phyloP scores from a whole-genome alignment of 2,329 filamentous ascomycete genomes.

The Trichoderma atroviride region DNA sequence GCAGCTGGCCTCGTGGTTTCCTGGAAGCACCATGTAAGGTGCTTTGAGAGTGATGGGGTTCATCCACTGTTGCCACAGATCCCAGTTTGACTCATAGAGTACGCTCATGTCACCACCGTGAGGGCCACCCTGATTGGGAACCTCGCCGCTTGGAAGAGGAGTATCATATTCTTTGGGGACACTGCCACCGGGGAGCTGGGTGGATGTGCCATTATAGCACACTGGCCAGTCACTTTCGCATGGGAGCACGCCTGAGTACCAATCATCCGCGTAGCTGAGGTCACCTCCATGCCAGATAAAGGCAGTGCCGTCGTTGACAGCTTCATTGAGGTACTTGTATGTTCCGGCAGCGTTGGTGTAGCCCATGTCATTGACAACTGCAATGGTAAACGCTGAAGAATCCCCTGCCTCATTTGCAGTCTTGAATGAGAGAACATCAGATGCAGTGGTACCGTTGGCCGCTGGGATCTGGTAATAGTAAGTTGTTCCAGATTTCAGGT shows the following conservation, averaged over 20 bases:
- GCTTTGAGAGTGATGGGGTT: not conserved
- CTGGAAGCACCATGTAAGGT: constrained; percentile 16
- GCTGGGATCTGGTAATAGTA: constrained; percentile 19
- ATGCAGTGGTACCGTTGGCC: constrained; percentile 16
- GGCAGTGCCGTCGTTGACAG: not conserved
- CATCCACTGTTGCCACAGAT: constrained; percentile 21
- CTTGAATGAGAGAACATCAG: constrained; percentile 8
- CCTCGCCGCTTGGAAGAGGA: constrained; percentile 2
- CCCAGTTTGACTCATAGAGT: constrained; percentile 14
- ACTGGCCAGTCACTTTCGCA: constrained; percentile 18
- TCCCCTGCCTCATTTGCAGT: constrained; percentile 10
- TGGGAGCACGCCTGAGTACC: constrained; percentile 5
- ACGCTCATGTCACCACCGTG: constrained; percentile 16
- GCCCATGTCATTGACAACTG: constrained; percentile 12
- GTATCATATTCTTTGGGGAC: constrained; percentile 8
- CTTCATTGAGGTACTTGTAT: constrained; percentile 14
- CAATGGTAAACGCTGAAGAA: constrained; percentile 3
- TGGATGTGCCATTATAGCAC: constrained; percentile 10
- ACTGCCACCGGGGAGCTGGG: constrained; percentile 1
- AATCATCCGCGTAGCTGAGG: constrained; percentile 17
- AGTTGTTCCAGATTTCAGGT: not conserved
- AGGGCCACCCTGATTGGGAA: constrained; percentile 16
- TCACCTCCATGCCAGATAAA: constrained; percentile 19
- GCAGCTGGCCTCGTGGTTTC: constrained; percentile 13
- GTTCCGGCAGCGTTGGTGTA: constrained; percentile 15